Base-by-base conservation (phyloP, 2,329 filamentous ascomycete species). In the Epichloe bromicola region DNA sequence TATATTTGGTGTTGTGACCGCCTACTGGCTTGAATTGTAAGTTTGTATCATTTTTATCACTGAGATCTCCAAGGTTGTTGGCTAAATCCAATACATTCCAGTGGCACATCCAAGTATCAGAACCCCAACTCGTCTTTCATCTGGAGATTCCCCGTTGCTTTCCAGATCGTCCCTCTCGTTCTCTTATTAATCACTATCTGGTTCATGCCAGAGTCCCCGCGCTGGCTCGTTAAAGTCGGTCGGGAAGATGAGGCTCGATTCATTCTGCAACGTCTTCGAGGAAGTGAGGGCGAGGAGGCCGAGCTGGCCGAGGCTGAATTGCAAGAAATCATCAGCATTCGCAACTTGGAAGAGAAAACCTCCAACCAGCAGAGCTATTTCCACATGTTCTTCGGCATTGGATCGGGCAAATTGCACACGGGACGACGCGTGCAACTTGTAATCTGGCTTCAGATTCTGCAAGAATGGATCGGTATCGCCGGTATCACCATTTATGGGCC, bases 391-490 rank as follows among this genome's bases (percentile, higher is more conserved):
- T 80, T 84, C 49, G 82, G 81, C 2, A 74, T 78, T 50, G 80
- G 79, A 3, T 82, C 80, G 0, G 83, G 75, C 0, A 79, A 83
- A 48, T 64, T 86, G 8, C 82, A 86, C 55, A 82, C 78, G 0
- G 83, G 76, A 0, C 73, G 83, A 1, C 77, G 84, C 5, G 81
- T 86, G 0, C 82, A 86, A 58, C 72, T 87, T 2, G 82, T 83
- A 3, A 73, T 87, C 37, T 86, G 82, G 82, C 70, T 86, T 8
- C 82, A 86, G 65, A 82, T 86, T 43, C 75, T 86, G 60, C 82
- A 85, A 59, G 78, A 84, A 58, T 85, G 82, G 80, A 75, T 82
- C 48, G 81, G 83, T 0, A 86, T 86, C 54, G 81, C 82, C 0
- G 82, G 80, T 41, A 80, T 86, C 3, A 85, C 82, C 0, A 74